Conservation (phyloP, 306 rosid genomes). For the Mimosa bimucronata region DNA sequence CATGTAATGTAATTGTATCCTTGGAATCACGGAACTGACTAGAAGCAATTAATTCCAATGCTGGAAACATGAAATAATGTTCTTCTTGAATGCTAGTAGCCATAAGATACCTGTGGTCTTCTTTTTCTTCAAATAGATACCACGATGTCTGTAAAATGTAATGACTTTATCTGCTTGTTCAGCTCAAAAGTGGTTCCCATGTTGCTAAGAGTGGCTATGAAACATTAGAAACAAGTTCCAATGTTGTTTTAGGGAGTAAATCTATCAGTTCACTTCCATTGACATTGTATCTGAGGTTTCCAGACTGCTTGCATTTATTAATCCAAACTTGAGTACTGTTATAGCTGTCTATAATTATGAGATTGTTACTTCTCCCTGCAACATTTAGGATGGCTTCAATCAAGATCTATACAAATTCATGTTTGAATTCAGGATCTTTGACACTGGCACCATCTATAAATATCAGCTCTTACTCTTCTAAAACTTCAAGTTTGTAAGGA, state of each 20-base stretch:
- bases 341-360: not conserved
- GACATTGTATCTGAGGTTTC: conserved; percentile 1
- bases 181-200: not conserved
- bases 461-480: conserved; percentile 21
- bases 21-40: not conserved
- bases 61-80: not conserved
- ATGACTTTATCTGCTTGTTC: not conserved
- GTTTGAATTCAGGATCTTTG: conserved; percentile 1
- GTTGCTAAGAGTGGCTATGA: not conserved
- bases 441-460: not conserved
- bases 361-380: not conserved
- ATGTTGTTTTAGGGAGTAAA: not conserved
- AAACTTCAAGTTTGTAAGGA: not conserved
- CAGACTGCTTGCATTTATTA: not conserved
- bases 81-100: not conserved
- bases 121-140: not conserved
- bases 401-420: conserved; percentile 16
- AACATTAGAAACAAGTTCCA: not conserved
- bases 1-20: not conserved
- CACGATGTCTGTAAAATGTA: not conserved
- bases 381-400: conserved; percentile 15
- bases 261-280: not conserved
- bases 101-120: not conserved
- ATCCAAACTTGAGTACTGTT: not conserved
- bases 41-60: not conserved